Conservation (phyloP, 495 filamentous ascomycete genomes). For the Cryomyces minteri region DNA sequence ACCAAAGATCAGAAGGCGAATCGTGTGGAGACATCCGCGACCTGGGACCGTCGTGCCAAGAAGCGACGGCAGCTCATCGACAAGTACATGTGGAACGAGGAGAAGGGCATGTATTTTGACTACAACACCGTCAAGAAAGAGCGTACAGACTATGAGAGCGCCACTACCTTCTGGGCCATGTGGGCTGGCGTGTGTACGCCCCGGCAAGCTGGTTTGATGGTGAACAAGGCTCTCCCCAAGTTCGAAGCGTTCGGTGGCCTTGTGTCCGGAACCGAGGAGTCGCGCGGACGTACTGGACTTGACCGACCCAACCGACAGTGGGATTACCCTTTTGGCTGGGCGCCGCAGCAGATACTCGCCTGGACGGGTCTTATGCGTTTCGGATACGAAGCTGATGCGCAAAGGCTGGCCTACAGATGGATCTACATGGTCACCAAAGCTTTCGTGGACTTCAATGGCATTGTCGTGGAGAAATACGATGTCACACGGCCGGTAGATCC, state of each 20-base stretch:
- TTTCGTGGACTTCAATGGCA: constrained; percentile 93
- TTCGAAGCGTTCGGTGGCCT: constrained; percentile 79
- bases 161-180: constrained; percentile 90
- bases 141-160: constrained; percentile 64
- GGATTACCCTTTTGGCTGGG: constrained; percentile 98
- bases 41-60: constrained; percentile 75
- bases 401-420: constrained; percentile 85
- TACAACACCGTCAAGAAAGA: constrained; percentile 70
- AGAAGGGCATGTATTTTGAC: constrained; percentile 90
- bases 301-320: constrained; percentile 84
- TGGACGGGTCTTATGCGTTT: constrained; percentile 86
- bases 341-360: constrained; percentile 93
- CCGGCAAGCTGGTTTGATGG: constrained; percentile 58
- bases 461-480: constrained; percentile 97
- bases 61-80: constrained; percentile 65
- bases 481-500: constrained; percentile 78
- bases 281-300: constrained; percentile 60
- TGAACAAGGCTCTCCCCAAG: constrained; percentile 56
- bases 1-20: constrained; percentile 33
- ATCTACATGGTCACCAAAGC: constrained; percentile 93
- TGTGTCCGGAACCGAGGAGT: constrained; percentile 74
- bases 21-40: constrained; percentile 56
- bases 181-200: constrained; percentile 80
- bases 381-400: constrained; percentile 74
- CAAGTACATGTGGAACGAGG: constrained; percentile 78